These are phyloP conservation scores for Rosa multiflora DNA, from an alignment of 306 rosid species.

Conservation along the genomic window DNA sequence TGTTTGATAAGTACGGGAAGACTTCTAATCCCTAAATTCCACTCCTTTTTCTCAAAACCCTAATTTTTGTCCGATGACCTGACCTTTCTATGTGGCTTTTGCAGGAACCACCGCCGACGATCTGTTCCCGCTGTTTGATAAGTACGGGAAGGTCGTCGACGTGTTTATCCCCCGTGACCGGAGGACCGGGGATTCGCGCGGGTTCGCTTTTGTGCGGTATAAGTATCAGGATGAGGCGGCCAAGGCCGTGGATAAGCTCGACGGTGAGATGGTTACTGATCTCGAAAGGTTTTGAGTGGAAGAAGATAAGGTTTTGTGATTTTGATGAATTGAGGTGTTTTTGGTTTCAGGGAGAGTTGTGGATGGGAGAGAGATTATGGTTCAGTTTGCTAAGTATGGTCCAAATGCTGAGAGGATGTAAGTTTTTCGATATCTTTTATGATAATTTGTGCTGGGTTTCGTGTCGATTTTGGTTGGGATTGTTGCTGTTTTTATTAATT, in stretches of 20 bases:
- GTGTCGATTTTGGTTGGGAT: not conserved
- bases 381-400: slow-evolving; percentile 80
- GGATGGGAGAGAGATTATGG: slow-evolving; percentile 82
- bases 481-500: not conserved
- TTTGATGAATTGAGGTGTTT: not conserved
- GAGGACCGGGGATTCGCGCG: slow-evolving; percentile 71
- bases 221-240: slow-evolving; percentile 76
- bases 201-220: slow-evolving; percentile 73
- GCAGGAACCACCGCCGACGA: slow-evolving; percentile 75
- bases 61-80: not conserved
- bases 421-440: slow-evolving; percentile 9
- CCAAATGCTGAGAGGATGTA: slow-evolving; percentile 78
- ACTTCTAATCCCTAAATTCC: not conserved
- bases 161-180: slow-evolving; percentile 76
- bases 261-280: slow-evolving; percentile 34
- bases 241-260: slow-evolving; percentile 70
- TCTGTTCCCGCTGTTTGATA: slow-evolving; percentile 68
- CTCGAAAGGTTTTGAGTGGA: not conserved
- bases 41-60: not conserved
- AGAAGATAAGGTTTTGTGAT: not conserved
- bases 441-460: not conserved
- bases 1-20: slow-evolving; percentile 73
- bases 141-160: slow-evolving; percentile 78
- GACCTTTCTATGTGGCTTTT: not conserved
- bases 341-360: slow-evolving; percentile 52